Evolutionary conservation across 805 yeast species (phyloP).

Genomic region (Candida montana): DNA sequence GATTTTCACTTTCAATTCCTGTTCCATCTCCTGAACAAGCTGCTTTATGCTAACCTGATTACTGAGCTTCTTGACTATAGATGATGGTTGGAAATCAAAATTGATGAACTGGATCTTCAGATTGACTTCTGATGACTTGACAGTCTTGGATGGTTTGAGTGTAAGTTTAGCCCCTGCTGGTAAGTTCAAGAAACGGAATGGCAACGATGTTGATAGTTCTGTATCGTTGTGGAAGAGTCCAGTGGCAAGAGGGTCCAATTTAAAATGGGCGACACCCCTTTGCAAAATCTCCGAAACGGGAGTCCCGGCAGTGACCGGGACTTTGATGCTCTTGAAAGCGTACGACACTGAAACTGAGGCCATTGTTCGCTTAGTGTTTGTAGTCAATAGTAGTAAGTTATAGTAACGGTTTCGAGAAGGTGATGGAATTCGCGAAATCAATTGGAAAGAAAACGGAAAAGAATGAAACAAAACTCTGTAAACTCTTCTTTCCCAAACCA

Average conservation of each 20-base stretch:
- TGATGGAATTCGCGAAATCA: not conserved
- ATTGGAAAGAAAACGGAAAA: no score
- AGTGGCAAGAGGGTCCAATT: conserved; percentile 23
- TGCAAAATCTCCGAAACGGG: conserved; percentile 32
- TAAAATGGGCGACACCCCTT: conserved; percentile 33
- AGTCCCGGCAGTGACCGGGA: conserved; percentile 31
- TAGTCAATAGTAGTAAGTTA: not conserved
- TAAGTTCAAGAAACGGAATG: conserved; percentile 37
- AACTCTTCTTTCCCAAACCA: no score
- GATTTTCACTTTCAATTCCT: conserved; percentile 14
- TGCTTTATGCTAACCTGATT: conserved; percentile 12
- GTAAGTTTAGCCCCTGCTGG: conserved; percentile 41
- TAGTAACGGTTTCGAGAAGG: not conserved
- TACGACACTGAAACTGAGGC: conserved; percentile 32
- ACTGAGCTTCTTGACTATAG: conserved; percentile 22
- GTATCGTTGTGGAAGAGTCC: conserved; percentile 30
- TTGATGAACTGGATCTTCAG: conserved; percentile 28
- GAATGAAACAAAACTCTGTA: no score
- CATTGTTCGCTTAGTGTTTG: conserved; percentile 27
- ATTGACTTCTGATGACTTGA: conserved; percentile 18
- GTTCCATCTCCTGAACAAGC: conserved; percentile 16
- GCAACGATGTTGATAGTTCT: conserved; percentile 33
- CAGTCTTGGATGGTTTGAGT: conserved; percentile 15
- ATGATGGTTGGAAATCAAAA: conserved; percentile 19
- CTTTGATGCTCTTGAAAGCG: conserved; percentile 29